These are phyloP conservation scores for Paraphaeosphaeria sporulosa DNA, from an alignment of 2,329 filamentous ascomycete species.

Conservation along the genomic window DNA sequence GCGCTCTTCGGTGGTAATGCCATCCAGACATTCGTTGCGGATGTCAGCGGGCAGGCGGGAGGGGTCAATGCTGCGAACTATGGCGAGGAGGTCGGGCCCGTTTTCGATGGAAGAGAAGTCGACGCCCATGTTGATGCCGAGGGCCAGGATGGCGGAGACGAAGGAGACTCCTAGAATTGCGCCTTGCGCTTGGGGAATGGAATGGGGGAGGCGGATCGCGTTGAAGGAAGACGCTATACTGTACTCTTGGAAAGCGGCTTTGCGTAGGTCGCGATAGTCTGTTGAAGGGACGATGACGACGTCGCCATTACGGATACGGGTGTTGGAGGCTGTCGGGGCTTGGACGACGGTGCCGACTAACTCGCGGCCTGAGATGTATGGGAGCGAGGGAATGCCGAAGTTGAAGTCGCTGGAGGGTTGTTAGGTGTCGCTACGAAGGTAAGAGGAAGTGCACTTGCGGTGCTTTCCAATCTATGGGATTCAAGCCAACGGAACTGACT, in stretches of 20 bases:
- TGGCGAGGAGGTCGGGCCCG: conserved; percentile 66
- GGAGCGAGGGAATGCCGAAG: conserved; percentile 72
- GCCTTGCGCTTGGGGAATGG: conserved; percentile 62
- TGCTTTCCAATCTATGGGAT: conserved; percentile 80
- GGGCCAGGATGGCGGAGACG: conserved; percentile 70
- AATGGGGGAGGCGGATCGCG: conserved; percentile 66
- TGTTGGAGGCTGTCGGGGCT: neutral
- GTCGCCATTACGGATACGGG: conserved; percentile 11
- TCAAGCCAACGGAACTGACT: conserved; percentile 71
- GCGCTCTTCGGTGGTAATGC: conserved; percentile 61
- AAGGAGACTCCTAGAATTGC: conserved; percentile 75
- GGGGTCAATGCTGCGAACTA: conserved; percentile 58
- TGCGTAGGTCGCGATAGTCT: conserved; percentile 75
- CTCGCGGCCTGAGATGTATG: conserved; percentile 74
- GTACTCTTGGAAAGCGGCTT: conserved; percentile 76
- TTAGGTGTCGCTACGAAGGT: neutral
- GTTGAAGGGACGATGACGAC: conserved; percentile 70
- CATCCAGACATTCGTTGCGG: conserved; percentile 66
- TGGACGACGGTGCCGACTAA: conserved; percentile 60
- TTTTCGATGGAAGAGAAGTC: conserved; percentile 63
- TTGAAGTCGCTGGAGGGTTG: conserved; percentile 66
- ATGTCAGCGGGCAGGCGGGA: conserved; percentile 67
- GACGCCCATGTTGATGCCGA: conserved; percentile 75
- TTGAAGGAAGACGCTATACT: conserved; percentile 71
- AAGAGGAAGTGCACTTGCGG: conserved; percentile 59